These are phyloP conservation scores for Neoboletus magnificus DNA, from an alignment of 768 basidiomycete species.

Conservation along the genomic window DNA sequence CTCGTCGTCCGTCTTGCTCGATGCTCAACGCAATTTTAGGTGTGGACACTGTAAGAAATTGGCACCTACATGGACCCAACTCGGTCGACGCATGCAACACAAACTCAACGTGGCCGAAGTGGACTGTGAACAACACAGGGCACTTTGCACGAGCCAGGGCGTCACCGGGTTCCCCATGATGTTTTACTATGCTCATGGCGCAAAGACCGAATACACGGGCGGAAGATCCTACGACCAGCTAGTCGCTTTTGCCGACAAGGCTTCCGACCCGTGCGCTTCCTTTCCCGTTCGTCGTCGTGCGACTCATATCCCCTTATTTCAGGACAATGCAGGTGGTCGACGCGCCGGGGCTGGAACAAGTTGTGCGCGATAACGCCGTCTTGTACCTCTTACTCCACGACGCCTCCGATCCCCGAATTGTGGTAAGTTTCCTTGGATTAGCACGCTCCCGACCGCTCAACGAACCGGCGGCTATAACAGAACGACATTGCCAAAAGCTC, in stretches of 20 bases:
- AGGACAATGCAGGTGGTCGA: slow-evolving; percentile 25
- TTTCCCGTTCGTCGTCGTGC: slow-evolving; percentile 8
- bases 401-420: slow-evolving; percentile 26
- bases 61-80: slow-evolving; percentile 73
- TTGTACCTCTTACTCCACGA: slow-evolving; percentile 52
- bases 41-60: slow-evolving; percentile 97
- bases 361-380: slow-evolving; percentile 14
- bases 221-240: slow-evolving; percentile 70
- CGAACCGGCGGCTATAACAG: slow-evolving; percentile 25
- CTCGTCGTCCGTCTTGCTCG: too few species aligned
- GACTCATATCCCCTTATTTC: neutral
- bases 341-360: slow-evolving; percentile 1
- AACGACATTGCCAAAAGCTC: slow-evolving; percentile 55
- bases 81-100: slow-evolving; percentile 67
- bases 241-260: slow-evolving; percentile 71
- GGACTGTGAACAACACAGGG: slow-evolving; percentile 76
- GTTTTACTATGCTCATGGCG: slow-evolving; percentile 58
- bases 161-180: slow-evolving; percentile 85
- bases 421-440: slow-evolving; percentile 28
- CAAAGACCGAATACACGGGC: slow-evolving; percentile 72
- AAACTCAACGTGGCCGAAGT: slow-evolving; percentile 81
- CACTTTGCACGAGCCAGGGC: slow-evolving; percentile 61
- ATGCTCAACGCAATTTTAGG: slow-evolving; percentile 34
- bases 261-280: slow-evolving; percentile 58
- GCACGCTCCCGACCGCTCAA: too few species aligned